Percentiles rank a stretch among this genome's conserved stretches.
Conservation (phyloP, 2,329 filamentous ascomycete genomes). For the Bertia moriformis region DNA sequence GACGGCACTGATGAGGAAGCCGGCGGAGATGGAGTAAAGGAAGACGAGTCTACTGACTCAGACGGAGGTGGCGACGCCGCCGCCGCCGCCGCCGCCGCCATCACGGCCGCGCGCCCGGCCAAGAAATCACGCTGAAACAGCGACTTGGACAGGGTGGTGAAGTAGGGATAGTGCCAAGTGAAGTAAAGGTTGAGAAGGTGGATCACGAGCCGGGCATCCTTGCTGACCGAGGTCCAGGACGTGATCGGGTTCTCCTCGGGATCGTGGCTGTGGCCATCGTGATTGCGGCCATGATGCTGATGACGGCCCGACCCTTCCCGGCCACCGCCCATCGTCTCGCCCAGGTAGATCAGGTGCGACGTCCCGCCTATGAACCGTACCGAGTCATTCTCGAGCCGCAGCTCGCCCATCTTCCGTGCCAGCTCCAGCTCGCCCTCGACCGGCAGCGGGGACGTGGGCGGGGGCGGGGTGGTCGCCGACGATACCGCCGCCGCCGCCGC, state of each 20-base stretch:
- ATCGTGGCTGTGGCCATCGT: too few relatives aligned
- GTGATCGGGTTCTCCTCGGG: slow-evolving; percentile 63
- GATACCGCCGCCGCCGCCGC: too few relatives aligned
- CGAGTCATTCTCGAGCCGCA: slow-evolving; percentile 73
- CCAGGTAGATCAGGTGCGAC: slow-evolving; percentile 77
- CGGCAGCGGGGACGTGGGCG: slow-evolving; percentile 22
- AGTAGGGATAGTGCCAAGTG: slow-evolving; percentile 94
- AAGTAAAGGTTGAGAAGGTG: slow-evolving; percentile 97
- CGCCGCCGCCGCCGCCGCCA: slow-evolving; percentile 27
- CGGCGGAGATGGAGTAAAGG: too few relatives aligned
- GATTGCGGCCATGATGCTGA: slow-evolving; percentile 7
- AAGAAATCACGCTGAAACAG: slow-evolving; percentile 79
- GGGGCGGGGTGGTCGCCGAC: slow-evolving; percentile 12
- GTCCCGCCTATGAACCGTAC: slow-evolving; percentile 88
- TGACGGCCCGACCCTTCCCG: slow-evolving; percentile 17
- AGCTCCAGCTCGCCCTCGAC: slow-evolving; percentile 61
- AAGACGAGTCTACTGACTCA: too few relatives aligned
- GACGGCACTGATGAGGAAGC: too few relatives aligned
- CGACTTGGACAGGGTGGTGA: slow-evolving; percentile 74
- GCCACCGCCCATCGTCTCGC: too few relatives aligned
- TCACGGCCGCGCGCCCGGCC: slow-evolving; percentile 51
- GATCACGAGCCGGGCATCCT: slow-evolving; percentile 64
- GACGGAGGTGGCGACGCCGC: too few relatives aligned
- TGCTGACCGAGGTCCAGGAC: slow-evolving; percentile 78
- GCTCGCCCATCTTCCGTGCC: slow-evolving; percentile 82